Percentiles rank a stretch among this genome's conserved stretches.
Conservation (phyloP, 345 rosid species). For the Euclidium syriacum region DNA sequence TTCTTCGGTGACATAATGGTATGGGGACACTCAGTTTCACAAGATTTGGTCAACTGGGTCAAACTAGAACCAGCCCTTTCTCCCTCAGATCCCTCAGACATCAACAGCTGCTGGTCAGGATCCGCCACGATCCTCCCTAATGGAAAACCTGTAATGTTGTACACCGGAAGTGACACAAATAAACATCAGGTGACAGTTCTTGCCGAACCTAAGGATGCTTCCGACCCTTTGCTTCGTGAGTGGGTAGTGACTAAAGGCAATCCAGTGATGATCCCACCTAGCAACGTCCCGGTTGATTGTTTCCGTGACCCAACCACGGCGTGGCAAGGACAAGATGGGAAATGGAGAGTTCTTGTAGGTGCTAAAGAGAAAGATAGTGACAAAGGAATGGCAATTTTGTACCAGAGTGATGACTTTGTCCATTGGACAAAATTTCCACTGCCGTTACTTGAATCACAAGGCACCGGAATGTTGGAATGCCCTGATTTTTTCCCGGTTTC, state of each 20-base stretch:
- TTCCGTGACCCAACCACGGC: constrained; percentile 74
- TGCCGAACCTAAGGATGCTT: constrained; percentile 45
- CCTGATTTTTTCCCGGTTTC: constrained; percentile 58
- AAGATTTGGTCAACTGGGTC: constrained; percentile 66
- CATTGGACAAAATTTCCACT: constrained; percentile 32
- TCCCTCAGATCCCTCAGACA: constrained; percentile 53
- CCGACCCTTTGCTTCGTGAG: constrained; percentile 57
- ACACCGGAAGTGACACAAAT: constrained; percentile 45
- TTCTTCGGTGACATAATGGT: constrained; percentile 38
- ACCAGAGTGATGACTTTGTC: constrained; percentile 45
- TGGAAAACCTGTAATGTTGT: constrained; percentile 48
- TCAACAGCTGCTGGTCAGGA: constrained; percentile 69
- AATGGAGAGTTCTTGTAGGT: background rate
- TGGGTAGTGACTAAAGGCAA: constrained; percentile 52
- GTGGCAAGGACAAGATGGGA: constrained; percentile 28
- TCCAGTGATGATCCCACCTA: constrained; percentile 51
- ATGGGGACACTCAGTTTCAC: constrained; percentile 72
- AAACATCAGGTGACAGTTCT: constrained; percentile 53
- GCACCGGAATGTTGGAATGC: constrained; percentile 68
- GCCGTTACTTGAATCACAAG: constrained; percentile 32
- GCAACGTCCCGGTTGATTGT: constrained; percentile 6
- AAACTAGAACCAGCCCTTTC: constrained; percentile 48
- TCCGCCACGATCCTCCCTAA: constrained; percentile 57
- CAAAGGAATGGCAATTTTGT: constrained; percentile 20
- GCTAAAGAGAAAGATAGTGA: background rate